These are phyloP conservation scores for Alloascoidea africana DNA, from an alignment of 805 yeast genomes.

Conservation along the genomic window DNA sequence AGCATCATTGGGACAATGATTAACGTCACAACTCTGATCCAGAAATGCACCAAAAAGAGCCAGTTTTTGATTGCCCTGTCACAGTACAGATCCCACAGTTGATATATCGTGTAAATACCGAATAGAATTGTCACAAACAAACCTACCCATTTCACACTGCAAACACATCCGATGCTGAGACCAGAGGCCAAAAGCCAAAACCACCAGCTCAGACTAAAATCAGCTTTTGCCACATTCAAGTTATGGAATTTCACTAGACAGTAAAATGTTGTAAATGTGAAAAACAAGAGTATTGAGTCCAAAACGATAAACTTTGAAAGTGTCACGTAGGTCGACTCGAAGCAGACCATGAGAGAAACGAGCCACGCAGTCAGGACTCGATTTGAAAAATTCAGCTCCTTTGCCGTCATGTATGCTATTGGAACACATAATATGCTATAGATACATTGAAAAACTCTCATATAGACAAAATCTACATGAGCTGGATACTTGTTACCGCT, in stretches of 20 bases:
- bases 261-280: conserved; percentile 72
- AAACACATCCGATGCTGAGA: conserved; percentile 72
- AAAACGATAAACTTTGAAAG: conserved; percentile 80
- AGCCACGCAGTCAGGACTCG: conserved; percentile 64
- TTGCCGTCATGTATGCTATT: conserved; percentile 68
- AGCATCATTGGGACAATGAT: conserved; percentile 59
- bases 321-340: conserved; percentile 74
- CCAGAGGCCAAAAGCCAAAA: conserved; percentile 83
- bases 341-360: conserved; percentile 61
- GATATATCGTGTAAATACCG: conserved; percentile 80
- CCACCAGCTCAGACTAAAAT: conserved; percentile 88
- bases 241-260: conserved; percentile 61
- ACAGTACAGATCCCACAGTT: conserved; percentile 75
- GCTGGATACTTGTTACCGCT: conserved; percentile 70
- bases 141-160: conserved; percentile 96
- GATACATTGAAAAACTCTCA: conserved; percentile 79
- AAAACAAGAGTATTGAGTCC: conserved; percentile 82
- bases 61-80: conserved; percentile 38
- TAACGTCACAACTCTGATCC: conserved; percentile 47
- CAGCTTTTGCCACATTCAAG: conserved; percentile 25
- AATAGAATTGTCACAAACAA: conserved; percentile 75
- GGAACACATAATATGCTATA: conserved; percentile 82
- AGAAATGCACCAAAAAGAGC: conserved; percentile 46
- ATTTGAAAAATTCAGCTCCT: conserved; percentile 60
- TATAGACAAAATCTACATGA: conserved; percentile 60